Percentiles rank a stretch among this genome's conserved stretches.
phyloP scores from a whole-genome alignment of 345 rosid species.

The Bruguiera gymnorhiza region DNA sequence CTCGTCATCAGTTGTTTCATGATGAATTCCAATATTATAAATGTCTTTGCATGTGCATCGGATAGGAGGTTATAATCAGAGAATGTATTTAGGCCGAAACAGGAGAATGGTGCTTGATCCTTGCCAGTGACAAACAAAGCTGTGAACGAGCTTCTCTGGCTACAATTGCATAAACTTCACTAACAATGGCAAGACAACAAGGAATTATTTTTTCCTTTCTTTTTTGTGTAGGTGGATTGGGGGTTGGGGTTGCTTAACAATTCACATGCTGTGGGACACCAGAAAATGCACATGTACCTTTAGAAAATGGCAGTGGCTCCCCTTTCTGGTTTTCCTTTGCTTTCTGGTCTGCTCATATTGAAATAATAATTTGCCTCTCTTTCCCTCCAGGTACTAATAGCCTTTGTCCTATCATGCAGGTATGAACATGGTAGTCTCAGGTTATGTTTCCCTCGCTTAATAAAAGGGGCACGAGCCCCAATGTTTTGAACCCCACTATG shows the following conservation, averaged over 20 bases:
- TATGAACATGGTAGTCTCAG: neutral
- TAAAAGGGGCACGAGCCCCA: neutral
- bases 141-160: too few species aligned
- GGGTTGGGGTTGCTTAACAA: neutral
- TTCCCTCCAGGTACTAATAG: neutral
- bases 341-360: neutral
- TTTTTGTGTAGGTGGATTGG: neutral
- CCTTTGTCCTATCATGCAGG: neutral
- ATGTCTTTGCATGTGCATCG: too few species aligned
- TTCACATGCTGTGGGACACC: slow-evolving; percentile 15
- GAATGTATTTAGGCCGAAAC: too few species aligned
- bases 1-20: neutral
- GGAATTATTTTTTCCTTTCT: too few species aligned
- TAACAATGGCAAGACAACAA: too few species aligned
- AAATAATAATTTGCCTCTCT: neutral
- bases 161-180: too few species aligned
- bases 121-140: too few species aligned
- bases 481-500: neutral
- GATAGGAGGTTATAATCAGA: too few species aligned
- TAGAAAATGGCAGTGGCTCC: slow-evolving; percentile 4
- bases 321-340: neutral
- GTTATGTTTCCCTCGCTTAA: neutral
- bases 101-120: too few species aligned
- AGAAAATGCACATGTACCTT: neutral
- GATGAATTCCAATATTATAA: too few species aligned